These are phyloP conservation scores for Boletus coffeatus DNA, from an alignment of 1,284 basidiomycete species.

Conservation along the genomic window DNA sequence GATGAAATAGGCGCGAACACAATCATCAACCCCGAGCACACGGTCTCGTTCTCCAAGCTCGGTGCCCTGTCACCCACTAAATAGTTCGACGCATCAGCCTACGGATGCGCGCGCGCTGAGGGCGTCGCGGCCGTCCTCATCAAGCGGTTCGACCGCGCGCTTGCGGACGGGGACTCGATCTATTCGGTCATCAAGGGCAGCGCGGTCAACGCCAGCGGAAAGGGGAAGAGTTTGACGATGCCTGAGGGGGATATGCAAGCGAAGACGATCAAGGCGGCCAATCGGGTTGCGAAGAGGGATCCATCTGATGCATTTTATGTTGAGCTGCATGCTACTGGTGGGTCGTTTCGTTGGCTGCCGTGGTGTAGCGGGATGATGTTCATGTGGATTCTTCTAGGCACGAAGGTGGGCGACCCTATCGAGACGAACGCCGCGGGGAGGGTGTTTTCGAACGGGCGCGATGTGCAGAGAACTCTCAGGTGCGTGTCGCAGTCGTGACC, in stretches of 20 bases:
- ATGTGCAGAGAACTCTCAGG: constrained; percentile 19
- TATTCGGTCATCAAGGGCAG: constrained; percentile 28
- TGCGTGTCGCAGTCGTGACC: not conserved
- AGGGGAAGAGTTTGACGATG: constrained; percentile 19
- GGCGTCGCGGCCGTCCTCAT: constrained; percentile 27
- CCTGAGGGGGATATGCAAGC: not conserved
- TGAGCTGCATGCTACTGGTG: constrained; percentile 44
- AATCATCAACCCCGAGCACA: too few species aligned
- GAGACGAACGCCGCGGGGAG: constrained; percentile 46
- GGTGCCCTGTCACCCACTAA: constrained; percentile 40
- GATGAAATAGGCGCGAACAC: too few species aligned
- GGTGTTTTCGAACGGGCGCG: constrained; percentile 26
- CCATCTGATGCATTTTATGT: constrained; percentile 42
- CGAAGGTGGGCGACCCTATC: constrained; percentile 44
- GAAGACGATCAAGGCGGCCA: not conserved
- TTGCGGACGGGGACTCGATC: constrained; percentile 22
- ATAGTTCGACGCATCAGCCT: constrained; percentile 43
- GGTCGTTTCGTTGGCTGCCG: not conserved
- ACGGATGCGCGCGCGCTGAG: constrained; percentile 37
- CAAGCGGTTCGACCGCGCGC: constrained; percentile 27
- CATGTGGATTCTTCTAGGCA: constrained; percentile 19
- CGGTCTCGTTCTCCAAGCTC: constrained; percentile 29
- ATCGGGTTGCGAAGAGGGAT: constrained; percentile 23
- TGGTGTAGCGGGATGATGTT: not conserved
- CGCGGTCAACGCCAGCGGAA: constrained; percentile 29